phyloP scores from a whole-genome alignment of 2,329 filamentous ascomycete genomes.

The Aspergillus neoniger region DNA sequence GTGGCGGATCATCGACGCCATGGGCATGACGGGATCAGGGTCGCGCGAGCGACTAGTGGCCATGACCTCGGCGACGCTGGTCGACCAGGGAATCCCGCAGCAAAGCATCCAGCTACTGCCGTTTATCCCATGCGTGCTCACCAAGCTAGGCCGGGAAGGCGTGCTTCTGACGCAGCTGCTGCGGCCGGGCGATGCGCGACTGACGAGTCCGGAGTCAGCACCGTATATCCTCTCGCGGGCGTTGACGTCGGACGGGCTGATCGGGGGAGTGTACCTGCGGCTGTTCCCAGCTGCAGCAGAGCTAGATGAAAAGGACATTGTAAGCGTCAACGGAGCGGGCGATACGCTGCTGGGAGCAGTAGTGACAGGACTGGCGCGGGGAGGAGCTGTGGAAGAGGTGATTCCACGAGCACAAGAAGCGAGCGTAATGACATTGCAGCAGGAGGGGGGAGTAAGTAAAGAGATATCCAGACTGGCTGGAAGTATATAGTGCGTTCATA shows the following conservation, averaged over 20 bases:
- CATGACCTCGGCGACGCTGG: constrained; percentile 67
- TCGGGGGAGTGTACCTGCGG: constrained; percentile 84
- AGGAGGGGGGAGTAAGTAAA: constrained; percentile 66
- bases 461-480: constrained; percentile 24
- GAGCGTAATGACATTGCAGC: constrained; percentile 75
- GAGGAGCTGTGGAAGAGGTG: constrained; percentile 57
- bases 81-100: constrained; percentile 79
- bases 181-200: constrained; percentile 63
- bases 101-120: constrained; percentile 83
- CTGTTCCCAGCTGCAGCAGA: constrained; percentile 68
- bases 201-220: constrained; percentile 63
- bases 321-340: constrained; percentile 91
- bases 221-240: constrained; percentile 72
- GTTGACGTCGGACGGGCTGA: constrained; percentile 54
- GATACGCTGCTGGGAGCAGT: constrained; percentile 89
- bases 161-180: constrained; percentile 76
- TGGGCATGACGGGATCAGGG: constrained; percentile 68
- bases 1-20: constrained; percentile 77
- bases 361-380: constrained; percentile 72
- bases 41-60: constrained; percentile 71
- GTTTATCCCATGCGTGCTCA: constrained; percentile 80
- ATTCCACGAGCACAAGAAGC: constrained; percentile 80
- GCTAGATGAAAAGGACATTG: constrained; percentile 64
- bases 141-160: constrained; percentile 76
- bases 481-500: not conserved